Evolutionary conservation across 768 basidiomycete genomes (phyloP).

Genomic region (Suillus variegatus): DNA sequence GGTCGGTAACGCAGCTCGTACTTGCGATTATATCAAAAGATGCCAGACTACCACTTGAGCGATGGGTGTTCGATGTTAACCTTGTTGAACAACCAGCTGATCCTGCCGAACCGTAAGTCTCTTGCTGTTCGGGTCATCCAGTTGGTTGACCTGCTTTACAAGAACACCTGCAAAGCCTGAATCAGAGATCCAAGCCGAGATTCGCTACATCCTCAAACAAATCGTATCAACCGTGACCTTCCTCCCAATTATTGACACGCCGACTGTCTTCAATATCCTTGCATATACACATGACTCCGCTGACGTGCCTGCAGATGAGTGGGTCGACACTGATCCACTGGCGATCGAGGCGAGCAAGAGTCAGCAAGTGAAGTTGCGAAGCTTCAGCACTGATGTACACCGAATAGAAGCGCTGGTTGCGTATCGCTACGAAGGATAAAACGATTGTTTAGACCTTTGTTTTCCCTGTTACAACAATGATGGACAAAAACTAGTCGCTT

Average conservation of each 20-base stretch:
- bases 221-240: constrained; percentile 97
- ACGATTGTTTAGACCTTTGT: background rate
- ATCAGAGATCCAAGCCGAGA: constrained; percentile 94
- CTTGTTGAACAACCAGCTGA: constrained; percentile 67
- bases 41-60: constrained; percentile 85
- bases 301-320: constrained; percentile 89
- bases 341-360: constrained; percentile 93
- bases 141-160: background rate
- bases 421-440: constrained; percentile 86
- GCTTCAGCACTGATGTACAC: constrained; percentile 98
- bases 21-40: constrained; percentile 97
- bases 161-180: constrained; percentile 70
- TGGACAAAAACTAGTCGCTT: constrained; percentile 5
- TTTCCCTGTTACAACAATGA: background rate
- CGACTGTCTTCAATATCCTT: constrained; percentile 96
- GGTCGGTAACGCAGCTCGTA: constrained; percentile 91
- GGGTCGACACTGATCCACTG: constrained; percentile 93
- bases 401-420: constrained; percentile 98
- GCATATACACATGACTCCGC: constrained; percentile 93
- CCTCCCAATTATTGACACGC: constrained; percentile 92
- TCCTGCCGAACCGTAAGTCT: constrained; percentile 50
- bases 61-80: constrained; percentile 98
- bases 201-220: constrained; percentile 96
- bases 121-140: constrained; percentile 5
- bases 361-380: constrained; percentile 92